phyloP scores from a whole-genome alignment of 306 rosid genomes.

The Quercus bicolor region DNA sequence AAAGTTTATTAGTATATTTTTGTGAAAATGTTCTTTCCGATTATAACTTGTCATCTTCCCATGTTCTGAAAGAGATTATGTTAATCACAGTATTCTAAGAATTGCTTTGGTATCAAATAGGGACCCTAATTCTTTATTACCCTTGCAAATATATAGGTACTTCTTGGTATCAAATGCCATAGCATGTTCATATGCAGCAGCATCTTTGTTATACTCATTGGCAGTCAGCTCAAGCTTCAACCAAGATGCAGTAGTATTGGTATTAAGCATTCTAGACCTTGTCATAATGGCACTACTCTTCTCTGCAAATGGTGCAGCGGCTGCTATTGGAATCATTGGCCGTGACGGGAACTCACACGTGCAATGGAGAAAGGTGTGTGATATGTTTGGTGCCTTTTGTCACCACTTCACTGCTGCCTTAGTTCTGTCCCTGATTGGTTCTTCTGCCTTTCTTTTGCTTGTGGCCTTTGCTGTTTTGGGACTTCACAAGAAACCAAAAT shows the following conservation, averaged over 20 bases:
- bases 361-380: slow-evolving; percentile 58
- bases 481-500: slow-evolving; percentile 27
- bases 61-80: no score
- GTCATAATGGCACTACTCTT: slow-evolving; percentile 38
- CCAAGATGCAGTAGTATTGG: slow-evolving; percentile 3
- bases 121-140: background rate
- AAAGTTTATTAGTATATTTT: no score
- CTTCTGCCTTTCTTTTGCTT: slow-evolving; percentile 38
- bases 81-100: no score
- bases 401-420: slow-evolving; percentile 45
- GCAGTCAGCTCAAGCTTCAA: slow-evolving; percentile 20
- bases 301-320: slow-evolving; percentile 59
- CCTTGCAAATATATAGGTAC: slow-evolving; percentile 27
- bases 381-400: slow-evolving; percentile 45
- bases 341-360: slow-evolving; percentile 51
- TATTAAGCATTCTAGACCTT: slow-evolving; percentile 32
- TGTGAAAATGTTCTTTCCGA: no score
- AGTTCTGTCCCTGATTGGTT: slow-evolving; percentile 42
- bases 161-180: slow-evolving; percentile 55
- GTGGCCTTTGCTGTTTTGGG: slow-evolving; percentile 37
- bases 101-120: background rate
- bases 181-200: slow-evolving; percentile 56
- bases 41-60: no score
- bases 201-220: slow-evolving; percentile 24
- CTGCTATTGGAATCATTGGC: slow-evolving; percentile 49